Conservation (phyloP, 2,329 filamentous ascomycete genomes). For the Pseudogymnoascus sp. region DNA sequence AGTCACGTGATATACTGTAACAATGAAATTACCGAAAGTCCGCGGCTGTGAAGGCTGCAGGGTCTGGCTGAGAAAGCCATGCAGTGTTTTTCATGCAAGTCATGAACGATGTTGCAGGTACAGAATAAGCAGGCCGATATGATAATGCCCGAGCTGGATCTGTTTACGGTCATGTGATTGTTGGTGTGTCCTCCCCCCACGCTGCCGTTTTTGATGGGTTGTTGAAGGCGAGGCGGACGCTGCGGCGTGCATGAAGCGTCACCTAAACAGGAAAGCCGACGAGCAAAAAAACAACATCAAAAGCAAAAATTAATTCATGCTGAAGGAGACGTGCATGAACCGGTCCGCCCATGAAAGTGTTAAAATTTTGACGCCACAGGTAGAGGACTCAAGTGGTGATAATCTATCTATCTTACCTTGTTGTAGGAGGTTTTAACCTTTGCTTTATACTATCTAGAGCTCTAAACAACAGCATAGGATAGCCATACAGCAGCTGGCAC, state of each 20-base stretch:
- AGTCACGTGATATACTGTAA: background rate
- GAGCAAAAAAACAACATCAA: background rate
- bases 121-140: background rate
- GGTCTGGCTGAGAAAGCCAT: background rate
- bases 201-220: background rate
- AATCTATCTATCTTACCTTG: background rate
- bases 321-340: conserved; percentile 1
- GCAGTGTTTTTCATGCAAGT: conserved; percentile 10
- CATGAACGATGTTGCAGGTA: conserved; percentile 7
- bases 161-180: background rate
- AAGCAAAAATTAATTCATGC: conserved; percentile 5
- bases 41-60: background rate
- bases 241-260: background rate
- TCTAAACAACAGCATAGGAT: background rate
- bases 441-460: background rate
- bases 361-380: background rate
- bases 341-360: background rate
- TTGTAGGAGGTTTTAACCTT: background rate
- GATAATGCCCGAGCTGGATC: background rate
- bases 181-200: background rate
- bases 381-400: background rate
- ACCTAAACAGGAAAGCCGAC: background rate
- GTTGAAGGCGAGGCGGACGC: background rate
- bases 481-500: background rate
- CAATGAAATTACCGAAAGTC: background rate